These are phyloP conservation scores for Tetracladium setigerum DNA, from an alignment of 495 filamentous ascomycete species.

Conservation along the genomic window DNA sequence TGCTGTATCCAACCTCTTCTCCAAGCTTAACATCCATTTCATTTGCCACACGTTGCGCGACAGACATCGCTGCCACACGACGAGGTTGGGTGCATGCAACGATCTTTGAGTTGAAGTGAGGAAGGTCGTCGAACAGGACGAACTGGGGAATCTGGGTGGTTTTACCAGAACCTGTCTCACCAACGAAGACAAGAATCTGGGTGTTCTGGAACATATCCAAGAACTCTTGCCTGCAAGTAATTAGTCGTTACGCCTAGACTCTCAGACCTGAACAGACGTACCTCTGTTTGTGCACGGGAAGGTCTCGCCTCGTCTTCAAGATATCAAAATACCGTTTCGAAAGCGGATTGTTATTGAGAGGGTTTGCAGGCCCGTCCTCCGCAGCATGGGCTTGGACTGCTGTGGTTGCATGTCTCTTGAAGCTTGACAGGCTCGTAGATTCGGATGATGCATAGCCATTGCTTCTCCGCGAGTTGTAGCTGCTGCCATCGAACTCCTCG, in stretches of 20 bases:
- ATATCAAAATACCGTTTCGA: conserved; percentile 85
- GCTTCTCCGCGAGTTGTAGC: conserved; percentile 17
- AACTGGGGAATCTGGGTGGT: conserved; percentile 99
- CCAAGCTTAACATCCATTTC: conserved; percentile 94
- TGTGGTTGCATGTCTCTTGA: conserved; percentile 77
- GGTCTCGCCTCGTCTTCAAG: conserved; percentile 68
- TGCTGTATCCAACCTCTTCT: conserved; percentile 97
- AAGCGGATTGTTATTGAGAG: conserved; percentile 69
- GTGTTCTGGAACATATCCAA: conserved; percentile 82
- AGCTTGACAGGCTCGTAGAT: conserved; percentile 47
- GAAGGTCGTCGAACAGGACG: conserved; percentile 92
- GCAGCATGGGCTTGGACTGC: conserved; percentile 60
- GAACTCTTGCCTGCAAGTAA: conserved; percentile 69
- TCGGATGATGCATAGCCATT: conserved; percentile 33
- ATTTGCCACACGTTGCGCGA: conserved; percentile 94
- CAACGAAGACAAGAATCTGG: conserved; percentile 96
- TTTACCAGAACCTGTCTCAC: conserved; percentile 98
- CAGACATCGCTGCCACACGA: conserved; percentile 97
- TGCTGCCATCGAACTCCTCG: conserved; percentile 21
- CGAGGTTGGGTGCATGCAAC: conserved; percentile 97
- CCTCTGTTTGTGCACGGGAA: conserved; percentile 88
- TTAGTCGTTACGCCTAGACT: background rate
- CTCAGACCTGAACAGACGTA: conserved; percentile 29
- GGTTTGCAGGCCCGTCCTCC: conserved; percentile 79
- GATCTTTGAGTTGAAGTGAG: conserved; percentile 74